Evolutionary conservation across 257 asterid species (phyloP).

Genomic region (Lithospermum erythrorhizon): DNA sequence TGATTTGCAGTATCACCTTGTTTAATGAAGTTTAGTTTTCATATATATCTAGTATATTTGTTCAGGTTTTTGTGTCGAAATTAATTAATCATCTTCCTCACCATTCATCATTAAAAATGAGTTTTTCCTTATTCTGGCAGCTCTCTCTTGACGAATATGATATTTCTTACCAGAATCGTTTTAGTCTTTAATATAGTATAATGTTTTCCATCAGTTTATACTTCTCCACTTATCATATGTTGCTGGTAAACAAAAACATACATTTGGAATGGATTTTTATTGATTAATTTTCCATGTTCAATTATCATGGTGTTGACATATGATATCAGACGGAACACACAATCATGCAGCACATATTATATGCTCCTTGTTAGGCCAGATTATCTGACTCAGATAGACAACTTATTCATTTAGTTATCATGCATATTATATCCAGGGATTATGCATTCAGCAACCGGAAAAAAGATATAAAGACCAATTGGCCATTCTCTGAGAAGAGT

Average conservation of each 20-base stretch:
- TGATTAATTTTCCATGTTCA: neutral
- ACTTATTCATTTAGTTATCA: no score
- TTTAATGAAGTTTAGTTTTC: neutral
- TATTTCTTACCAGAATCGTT: neutral
- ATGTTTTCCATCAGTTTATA: neutral
- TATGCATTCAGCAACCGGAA: conserved; percentile 55
- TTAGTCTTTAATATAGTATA: neutral
- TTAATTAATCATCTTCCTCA: no score
- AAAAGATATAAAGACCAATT: conserved; percentile 57
- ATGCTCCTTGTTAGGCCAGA: neutral
- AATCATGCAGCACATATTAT: neutral
- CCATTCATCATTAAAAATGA: neutral
- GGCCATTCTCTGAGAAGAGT: conserved; percentile 84
- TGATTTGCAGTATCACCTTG: neutral
- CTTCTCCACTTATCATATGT: neutral
- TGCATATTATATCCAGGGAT: conserved; percentile 71
- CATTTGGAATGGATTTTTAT: no score
- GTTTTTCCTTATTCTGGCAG: neutral
- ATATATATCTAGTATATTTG: neutral
- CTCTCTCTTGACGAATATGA: neutral
- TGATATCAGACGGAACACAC: neutral
- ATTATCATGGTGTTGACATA: neutral
- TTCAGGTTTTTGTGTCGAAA: neutral
- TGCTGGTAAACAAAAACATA: neutral
- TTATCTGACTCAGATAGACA: neutral